These are phyloP conservation scores for Aleurites moluccanus DNA, from an alignment of 441 rosid genomes.

Conservation along the genomic window DNA sequence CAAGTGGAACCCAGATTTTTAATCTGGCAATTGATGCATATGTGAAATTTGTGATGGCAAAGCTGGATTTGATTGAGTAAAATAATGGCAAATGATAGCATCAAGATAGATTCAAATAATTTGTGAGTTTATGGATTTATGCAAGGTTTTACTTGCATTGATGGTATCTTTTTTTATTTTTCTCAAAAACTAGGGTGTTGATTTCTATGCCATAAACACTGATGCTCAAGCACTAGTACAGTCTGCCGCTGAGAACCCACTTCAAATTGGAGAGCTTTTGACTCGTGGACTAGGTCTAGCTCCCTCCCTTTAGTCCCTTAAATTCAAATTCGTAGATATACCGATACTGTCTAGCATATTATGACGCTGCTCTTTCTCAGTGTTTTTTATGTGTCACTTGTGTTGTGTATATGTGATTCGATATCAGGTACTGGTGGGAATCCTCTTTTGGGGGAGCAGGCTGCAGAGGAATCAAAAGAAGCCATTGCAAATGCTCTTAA, in stretches of 20 bases:
- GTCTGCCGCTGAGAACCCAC: slow-evolving; percentile 82
- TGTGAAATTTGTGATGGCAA: background rate
- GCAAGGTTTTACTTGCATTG: background rate
- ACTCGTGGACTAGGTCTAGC: slow-evolving; percentile 91
- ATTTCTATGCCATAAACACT: slow-evolving; percentile 91
- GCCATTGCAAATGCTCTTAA: slow-evolving; percentile 83
- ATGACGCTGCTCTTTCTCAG: background rate
- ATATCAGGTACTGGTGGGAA: slow-evolving; percentile 89
- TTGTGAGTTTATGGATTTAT: background rate
- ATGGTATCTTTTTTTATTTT: slow-evolving; percentile 13
- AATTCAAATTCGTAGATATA: background rate
- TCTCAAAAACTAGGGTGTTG: slow-evolving; percentile 60
- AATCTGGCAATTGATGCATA: background rate
- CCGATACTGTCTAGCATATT: background rate
- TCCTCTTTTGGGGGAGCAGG: slow-evolving; percentile 89
- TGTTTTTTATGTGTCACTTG: background rate
- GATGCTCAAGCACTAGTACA: slow-evolving; percentile 90
- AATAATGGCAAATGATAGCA: background rate
- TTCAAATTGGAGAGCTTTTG: slow-evolving; percentile 94
- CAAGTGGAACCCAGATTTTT: background rate
- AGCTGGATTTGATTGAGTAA: background rate
- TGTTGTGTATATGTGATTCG: slow-evolving; percentile 21
- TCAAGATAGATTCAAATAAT: background rate
- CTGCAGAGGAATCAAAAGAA: slow-evolving; percentile 96
- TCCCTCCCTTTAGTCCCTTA: background rate